Evolutionary conservation across 2,329 filamentous ascomycete species (phyloP).

Genomic region (Pseudogymnoascus sp.): DNA sequence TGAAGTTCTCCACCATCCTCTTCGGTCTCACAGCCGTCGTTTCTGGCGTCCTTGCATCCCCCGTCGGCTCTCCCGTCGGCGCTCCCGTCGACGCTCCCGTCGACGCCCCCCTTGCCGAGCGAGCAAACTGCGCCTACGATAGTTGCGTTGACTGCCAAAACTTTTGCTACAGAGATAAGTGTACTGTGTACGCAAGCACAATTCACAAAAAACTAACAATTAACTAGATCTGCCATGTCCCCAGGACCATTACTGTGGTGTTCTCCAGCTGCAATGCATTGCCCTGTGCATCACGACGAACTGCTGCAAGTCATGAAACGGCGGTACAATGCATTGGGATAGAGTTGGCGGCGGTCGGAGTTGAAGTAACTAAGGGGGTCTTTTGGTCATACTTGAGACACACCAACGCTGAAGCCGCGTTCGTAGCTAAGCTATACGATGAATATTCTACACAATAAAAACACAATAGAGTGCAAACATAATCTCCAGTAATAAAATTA

Average conservation of each 20-base stretch:
- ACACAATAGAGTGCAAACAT: neutral
- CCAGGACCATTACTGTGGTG: neutral
- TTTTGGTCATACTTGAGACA: neutral
- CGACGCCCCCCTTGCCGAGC: too few relatives aligned
- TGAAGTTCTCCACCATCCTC: too few relatives aligned
- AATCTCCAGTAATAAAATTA: neutral
- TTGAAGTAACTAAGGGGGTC: neutral
- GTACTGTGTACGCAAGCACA: too few relatives aligned
- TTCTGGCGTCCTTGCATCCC: too few relatives aligned
- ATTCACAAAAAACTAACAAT: too few relatives aligned
- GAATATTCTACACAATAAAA: neutral
- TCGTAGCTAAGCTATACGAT: neutral
- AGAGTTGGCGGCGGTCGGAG: neutral
- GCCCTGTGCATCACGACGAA: neutral
- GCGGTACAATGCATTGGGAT: neutral
- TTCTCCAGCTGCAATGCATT: neutral
- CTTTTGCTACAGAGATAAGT: slow-evolving; percentile 16
- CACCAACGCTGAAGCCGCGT: neutral
- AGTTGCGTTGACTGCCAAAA: neutral
- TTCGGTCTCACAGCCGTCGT: too few relatives aligned
- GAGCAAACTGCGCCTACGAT: too few relatives aligned
- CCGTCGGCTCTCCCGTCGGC: too few relatives aligned
- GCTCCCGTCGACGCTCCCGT: too few relatives aligned
- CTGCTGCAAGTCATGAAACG: neutral
- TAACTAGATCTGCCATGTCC: neutral